Percentiles rank a stretch among this genome's conserved stretches.
These are phyloP conservation scores for Pseudocercospora fuligena DNA, from an alignment of 2,329 filamentous ascomycete genomes.

Conservation along the genomic window DNA sequence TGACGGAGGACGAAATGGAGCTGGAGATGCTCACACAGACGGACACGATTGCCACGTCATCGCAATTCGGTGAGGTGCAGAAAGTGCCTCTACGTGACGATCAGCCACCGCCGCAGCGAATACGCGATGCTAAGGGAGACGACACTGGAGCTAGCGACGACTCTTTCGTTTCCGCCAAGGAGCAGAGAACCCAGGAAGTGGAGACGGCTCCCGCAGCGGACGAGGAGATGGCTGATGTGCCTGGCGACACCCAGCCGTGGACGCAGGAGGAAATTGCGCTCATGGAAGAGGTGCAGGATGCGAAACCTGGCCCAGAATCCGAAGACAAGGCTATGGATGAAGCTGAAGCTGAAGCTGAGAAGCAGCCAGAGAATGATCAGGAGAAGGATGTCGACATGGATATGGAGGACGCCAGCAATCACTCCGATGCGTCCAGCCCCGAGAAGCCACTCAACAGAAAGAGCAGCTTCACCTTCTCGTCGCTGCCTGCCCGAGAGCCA, in stretches of 20 bases:
- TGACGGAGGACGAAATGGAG: slow-evolving; percentile 58
- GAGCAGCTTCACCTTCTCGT: slow-evolving; percentile 93
- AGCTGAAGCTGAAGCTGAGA: slow-evolving; percentile 11
- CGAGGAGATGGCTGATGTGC: slow-evolving; percentile 24
- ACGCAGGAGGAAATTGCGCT: slow-evolving; percentile 24
- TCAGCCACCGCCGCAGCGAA: slow-evolving; percentile 39
- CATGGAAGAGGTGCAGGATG: slow-evolving; percentile 37
- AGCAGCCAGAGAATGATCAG: slow-evolving; percentile 30
- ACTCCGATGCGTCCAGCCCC: slow-evolving; percentile 65
- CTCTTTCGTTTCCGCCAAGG: slow-evolving; percentile 56
- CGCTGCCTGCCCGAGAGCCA: slow-evolving; percentile 87
- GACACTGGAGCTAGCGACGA: slow-evolving; percentile 43
- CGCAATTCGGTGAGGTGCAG: slow-evolving; percentile 23
- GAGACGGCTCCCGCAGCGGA: slow-evolving; percentile 14
- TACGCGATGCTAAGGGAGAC: slow-evolving; percentile 29
- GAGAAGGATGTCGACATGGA: slow-evolving; percentile 45
- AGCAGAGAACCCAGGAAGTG: slow-evolving; percentile 47
- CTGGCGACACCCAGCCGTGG: slow-evolving; percentile 22
- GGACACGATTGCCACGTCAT: slow-evolving; percentile 24
- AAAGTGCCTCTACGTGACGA: slow-evolving; percentile 33
- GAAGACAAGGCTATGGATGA: slow-evolving; percentile 26
- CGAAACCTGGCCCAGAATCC: slow-evolving; percentile 20
- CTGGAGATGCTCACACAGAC: slow-evolving; percentile 34
- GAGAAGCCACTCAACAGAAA: slow-evolving; percentile 81
- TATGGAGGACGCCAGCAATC: slow-evolving; percentile 48